Evolutionary conservation across 2,329 filamentous ascomycete genomes (phyloP), one percentile per base, ranked within the genome.

Genomic region (Davidsoniella neocaledoniae): DNA sequence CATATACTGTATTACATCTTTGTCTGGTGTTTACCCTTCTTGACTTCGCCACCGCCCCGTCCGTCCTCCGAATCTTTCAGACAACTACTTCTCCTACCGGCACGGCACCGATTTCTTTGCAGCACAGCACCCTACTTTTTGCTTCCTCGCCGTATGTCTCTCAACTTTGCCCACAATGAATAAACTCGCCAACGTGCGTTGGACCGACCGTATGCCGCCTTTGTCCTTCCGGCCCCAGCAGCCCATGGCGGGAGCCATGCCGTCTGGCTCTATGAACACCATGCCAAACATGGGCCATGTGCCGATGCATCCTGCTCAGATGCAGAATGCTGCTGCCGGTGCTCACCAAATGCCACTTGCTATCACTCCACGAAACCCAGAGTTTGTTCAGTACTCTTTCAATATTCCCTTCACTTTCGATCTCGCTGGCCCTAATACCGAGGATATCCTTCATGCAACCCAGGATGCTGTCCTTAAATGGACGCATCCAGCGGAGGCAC

Each of bases 321-420:
- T 49, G 29, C 51, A 50, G 19, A 50, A 44, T 45, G 41, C 48
- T 23, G 36, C 48, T 40, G 29, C 42, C 47, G 43, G 43, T 17
- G 19, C 50, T 17, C 50, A 52, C 37, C 46, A 43, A 37, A 53
- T 53, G 51, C 51, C 51, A 10, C 44, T 53, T 17, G 48, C 41
- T 17, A 46, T 48, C 14, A 21, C 47, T 9, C 51, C 48, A 9
- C 44, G 47, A 29, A 43, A 43, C 19, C 53, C 50, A 19, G 50
- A 49, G 26, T 37, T 46, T 29, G 47, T 96, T 65, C 86, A 93
- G 66, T 82, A 94, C 64, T 90, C 86, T 56, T 96, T 98, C 79
- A 96, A 95, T 63, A 83, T 98, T 45, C 91, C 91, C 54, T 95
- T 96, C 67, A 81, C 87, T 58, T 94, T 86, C 56, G 90, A 90